phyloP scores from a whole-genome alignment of 1,139 yeast genomes.

The Taiozyma sp. region DNA sequence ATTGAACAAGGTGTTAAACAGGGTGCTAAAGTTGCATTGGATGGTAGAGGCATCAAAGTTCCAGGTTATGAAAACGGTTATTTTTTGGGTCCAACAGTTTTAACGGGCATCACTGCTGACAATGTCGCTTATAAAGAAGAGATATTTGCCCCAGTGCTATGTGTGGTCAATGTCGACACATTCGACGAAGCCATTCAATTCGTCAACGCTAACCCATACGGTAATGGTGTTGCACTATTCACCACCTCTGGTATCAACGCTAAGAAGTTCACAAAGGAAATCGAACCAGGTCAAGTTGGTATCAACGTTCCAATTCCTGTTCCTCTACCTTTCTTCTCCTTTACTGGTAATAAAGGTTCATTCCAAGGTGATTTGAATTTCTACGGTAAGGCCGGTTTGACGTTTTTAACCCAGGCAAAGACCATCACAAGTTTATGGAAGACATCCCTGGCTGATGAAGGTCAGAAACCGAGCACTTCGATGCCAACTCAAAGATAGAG shows the following conservation, averaged over 20 bases:
- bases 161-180: constrained; percentile 60
- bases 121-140: constrained; percentile 73
- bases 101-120: constrained; percentile 61
- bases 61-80: constrained; percentile 60
- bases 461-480: constrained; percentile 45
- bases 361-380: constrained; percentile 78
- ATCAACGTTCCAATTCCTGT: constrained; percentile 83
- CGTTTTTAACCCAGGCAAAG: constrained; percentile 72
- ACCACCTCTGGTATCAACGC: constrained; percentile 68
- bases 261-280: constrained; percentile 64
- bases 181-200: constrained; percentile 69
- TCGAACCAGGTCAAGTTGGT: constrained; percentile 78
- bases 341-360: constrained; percentile 75
- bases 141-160: constrained; percentile 73
- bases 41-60: constrained; percentile 55
- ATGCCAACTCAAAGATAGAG: constrained; percentile 53
- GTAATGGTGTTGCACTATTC: constrained; percentile 72
- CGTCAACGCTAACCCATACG: constrained; percentile 63
- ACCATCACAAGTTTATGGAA: constrained; percentile 74
- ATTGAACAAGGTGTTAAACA: constrained; percentile 50
- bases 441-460: constrained; percentile 45
- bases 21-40: constrained; percentile 57
- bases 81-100: constrained; percentile 70
- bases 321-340: constrained; percentile 78
- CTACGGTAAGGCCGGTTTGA: constrained; percentile 71